phyloP scores from a whole-genome alignment of 2,329 filamentous ascomycete genomes.

The Colletotrichum lentis region DNA sequence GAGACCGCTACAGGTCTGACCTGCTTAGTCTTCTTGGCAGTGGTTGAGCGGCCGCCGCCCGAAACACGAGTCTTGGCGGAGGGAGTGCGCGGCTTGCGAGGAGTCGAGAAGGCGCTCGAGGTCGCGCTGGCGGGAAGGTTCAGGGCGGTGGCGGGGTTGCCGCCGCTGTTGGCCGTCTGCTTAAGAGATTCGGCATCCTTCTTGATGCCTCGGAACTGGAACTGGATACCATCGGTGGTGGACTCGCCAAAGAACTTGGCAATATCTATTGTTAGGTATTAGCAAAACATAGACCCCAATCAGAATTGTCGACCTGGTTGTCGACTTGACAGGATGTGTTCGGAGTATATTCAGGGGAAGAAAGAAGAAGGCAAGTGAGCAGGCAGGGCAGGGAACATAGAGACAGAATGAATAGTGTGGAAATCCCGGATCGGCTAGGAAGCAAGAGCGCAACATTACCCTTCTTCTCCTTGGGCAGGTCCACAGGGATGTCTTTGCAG shows the following conservation, averaged over 20 bases:
- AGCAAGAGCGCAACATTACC: constrained; percentile 47
- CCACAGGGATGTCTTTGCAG: constrained; percentile 52
- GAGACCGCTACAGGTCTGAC: constrained; percentile 41
- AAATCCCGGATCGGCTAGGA: not conserved
- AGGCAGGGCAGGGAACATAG: not conserved
- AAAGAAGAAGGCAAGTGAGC: not conserved
- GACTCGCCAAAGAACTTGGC: constrained; percentile 67
- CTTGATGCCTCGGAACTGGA: constrained; percentile 67
- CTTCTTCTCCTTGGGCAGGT: constrained; percentile 50
- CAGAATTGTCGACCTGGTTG: not conserved
- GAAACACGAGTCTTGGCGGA: constrained; percentile 36
- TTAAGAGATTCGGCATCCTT: constrained; percentile 59
- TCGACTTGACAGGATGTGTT: not conserved
- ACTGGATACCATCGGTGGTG: constrained; percentile 65
- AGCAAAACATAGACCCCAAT: not conserved
- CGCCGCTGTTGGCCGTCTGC: constrained; percentile 53
- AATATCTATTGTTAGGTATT: constrained; percentile 55
- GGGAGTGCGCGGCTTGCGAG: constrained; percentile 37
- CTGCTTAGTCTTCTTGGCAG: constrained; percentile 27
- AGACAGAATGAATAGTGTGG: not conserved
- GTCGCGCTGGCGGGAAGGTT: constrained; percentile 41
- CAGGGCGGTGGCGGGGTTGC: constrained; percentile 56
- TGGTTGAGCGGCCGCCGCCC: constrained; percentile 31
- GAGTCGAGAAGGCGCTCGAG: constrained; percentile 44
- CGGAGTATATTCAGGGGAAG: not conserved